Base-by-base conservation (phyloP, 2,329 filamentous ascomycete species). In the Aspergillus quadrilineatus region DNA sequence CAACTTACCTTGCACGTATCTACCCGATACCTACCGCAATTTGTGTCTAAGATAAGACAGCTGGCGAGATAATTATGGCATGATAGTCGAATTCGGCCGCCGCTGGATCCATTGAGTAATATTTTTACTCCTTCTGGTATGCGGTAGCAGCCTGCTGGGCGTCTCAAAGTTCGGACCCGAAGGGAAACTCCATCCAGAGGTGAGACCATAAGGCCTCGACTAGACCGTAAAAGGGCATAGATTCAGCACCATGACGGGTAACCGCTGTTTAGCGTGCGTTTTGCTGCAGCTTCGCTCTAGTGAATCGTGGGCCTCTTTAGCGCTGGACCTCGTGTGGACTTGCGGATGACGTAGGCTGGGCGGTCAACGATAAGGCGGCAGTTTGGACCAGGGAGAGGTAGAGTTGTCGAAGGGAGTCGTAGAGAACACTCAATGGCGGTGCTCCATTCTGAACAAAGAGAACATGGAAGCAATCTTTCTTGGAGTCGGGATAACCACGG, bases 301-400 rank as follows among this genome's bases (percentile, higher is more conserved):
- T 36, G 57, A 47, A 61, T 61, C 55, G 59, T 64, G 62, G 62
- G 58, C 53, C 50, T 43, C 39, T 47, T 59, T 63, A 61, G 59
- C 41, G 53, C 39, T 15, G 36, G 34, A 41, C 34, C 46, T 53
- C 30, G 10, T 53, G 50, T 45, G 55, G 53, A 47, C n/a, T 44
- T 2, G 3, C 22, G 22, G 44, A 47, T 47, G 44, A 47, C 30
- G 44, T 47, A 7, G 44, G 9, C 44, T 47, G 9, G 28, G 15
- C 6, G 3, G 5, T 34, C n/a, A 29, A 36, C 4, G 28, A 42
- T 26, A 32, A 39, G 36, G 37, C 48, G 17, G n/a, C 28, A 12
- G 32, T 12, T 17, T 34, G 32, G 5, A 14, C 14, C 12, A n/a
- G 4, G 5, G 12, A 37, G 10, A 14, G 22, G 22, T 22, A 22